phyloP scores from a whole-genome alignment of 2,329 filamentous ascomycete species.

The Claviceps sp. region DNA sequence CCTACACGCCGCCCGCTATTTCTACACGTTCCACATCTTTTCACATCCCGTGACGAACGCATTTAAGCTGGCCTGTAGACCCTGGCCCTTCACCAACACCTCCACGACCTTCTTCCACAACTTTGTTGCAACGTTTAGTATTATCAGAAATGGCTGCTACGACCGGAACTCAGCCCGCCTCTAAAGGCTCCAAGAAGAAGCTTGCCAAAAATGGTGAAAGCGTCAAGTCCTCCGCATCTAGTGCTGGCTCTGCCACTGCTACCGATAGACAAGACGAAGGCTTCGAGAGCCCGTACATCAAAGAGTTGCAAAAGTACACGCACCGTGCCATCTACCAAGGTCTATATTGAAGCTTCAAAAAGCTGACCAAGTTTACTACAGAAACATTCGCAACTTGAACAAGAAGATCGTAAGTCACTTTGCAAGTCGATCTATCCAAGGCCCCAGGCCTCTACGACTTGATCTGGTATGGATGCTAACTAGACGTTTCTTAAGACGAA shows the following conservation, averaged over 20 bases:
- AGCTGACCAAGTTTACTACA: conserved; percentile 20
- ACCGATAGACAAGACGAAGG: conserved; percentile 46
- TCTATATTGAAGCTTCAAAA: background rate
- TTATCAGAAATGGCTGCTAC: conserved; percentile 44
- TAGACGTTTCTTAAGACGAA: conserved; percentile 37
- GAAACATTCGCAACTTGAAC: conserved; percentile 79
- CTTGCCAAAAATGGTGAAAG: conserved; percentile 35
- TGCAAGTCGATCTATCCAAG: background rate
- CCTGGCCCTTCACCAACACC: background rate
- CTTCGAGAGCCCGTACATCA: conserved; percentile 66
- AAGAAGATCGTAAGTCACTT: conserved; percentile 76
- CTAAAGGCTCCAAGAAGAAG: conserved; percentile 60
- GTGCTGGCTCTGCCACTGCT: conserved; percentile 29
- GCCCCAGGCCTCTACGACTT: conserved; percentile 1
- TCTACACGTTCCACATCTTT: background rate
- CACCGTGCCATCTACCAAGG: conserved; percentile 17
- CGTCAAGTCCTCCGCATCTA: conserved; percentile 42
- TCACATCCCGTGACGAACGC: background rate
- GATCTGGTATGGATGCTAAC: conserved; percentile 17
- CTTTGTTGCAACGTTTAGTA: conserved; percentile 2
- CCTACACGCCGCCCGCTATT: background rate
- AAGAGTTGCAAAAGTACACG: conserved; percentile 73
- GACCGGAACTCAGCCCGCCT: conserved; percentile 39
- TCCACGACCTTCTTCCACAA: conserved; percentile 7
- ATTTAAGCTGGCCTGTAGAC: background rate